phyloP scores from a whole-genome alignment of 495 filamentous ascomycete genomes.

The Trichoderma virens region DNA sequence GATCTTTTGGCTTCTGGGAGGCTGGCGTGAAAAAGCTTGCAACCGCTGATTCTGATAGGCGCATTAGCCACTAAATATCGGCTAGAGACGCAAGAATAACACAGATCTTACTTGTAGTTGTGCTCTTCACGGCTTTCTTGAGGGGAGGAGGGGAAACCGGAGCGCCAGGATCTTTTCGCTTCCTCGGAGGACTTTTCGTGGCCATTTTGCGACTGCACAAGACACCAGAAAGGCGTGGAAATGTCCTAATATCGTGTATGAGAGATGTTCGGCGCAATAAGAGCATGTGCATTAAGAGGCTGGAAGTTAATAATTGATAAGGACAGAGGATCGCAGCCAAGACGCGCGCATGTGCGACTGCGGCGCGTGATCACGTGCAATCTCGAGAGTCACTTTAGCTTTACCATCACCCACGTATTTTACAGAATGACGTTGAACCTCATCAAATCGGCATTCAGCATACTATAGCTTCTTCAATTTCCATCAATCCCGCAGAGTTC shows the following conservation, averaged over 20 bases:
- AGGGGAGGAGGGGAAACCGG: constrained; percentile 53
- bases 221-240: not conserved
- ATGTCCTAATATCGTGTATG: not conserved
- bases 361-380: constrained; percentile 5
- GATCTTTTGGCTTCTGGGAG: constrained; percentile 78
- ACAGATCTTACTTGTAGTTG: constrained; percentile 58
- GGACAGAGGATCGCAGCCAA: not conserved
- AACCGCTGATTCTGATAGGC: constrained; percentile 51
- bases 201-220: not conserved
- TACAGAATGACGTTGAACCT: too few species aligned
- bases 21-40: constrained; percentile 82
- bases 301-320: not conserved
- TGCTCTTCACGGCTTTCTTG: constrained; percentile 58
- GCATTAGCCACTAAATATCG: not conserved
- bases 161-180: constrained; percentile 23
- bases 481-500: too few species aligned
- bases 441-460: too few species aligned
- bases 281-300: not conserved
- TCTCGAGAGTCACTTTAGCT: not conserved
- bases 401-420: too few species aligned
- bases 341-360: not conserved
- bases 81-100: constrained; percentile 7
- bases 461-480: too few species aligned
- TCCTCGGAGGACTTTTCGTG: constrained; percentile 7
- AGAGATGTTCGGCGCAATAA: not conserved